A percentile compares a stretch with the other conserved stretches of the same genome.
Evolutionary conservation across 257 asterid genomes (phyloP).

Genomic region (Solanum infundibuliforme): DNA sequence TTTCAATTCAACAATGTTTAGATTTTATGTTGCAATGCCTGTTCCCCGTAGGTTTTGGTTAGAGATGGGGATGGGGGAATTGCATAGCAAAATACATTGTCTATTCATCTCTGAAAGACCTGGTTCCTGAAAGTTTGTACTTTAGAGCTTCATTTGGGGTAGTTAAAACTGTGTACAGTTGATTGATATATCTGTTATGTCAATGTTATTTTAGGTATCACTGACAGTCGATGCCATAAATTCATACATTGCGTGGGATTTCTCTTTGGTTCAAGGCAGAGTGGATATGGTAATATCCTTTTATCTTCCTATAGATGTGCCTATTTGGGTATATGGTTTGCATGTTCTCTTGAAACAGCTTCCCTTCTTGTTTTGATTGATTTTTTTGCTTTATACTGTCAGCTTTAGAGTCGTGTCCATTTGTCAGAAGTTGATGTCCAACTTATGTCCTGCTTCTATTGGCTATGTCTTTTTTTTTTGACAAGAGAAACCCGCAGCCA

Average conservation of each 20-base stretch:
- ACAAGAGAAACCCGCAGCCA: not conserved
- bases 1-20: not conserved
- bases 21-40: not conserved
- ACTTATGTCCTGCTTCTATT: not conserved
- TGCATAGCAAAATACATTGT: not conserved
- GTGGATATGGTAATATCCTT: slow-evolving; percentile 59
- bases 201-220: slow-evolving; percentile 41
- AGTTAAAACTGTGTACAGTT: not conserved
- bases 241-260: slow-evolving; percentile 97
- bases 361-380: not conserved
- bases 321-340: not conserved
- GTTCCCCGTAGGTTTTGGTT: not conserved
- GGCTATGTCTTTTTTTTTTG: not conserved
- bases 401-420: not conserved
- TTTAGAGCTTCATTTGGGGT: not conserved
- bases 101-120: not conserved
- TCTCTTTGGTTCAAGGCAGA: slow-evolving; percentile 88
- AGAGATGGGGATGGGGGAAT: not conserved
- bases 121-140: not conserved
- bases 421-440: not conserved
- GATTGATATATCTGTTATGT: not conserved
- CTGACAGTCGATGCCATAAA: slow-evolving; percentile 66
- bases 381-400: not conserved
- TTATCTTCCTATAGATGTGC: slow-evolving; percentile 2
- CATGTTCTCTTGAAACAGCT: not conserved